A percentile compares a stretch with the other conserved stretches of the same genome.
These are phyloP conservation scores for Haplosporangium gracile DNA, from an alignment of 192 early-diverging fungal genomes.

Conservation along the genomic window DNA sequence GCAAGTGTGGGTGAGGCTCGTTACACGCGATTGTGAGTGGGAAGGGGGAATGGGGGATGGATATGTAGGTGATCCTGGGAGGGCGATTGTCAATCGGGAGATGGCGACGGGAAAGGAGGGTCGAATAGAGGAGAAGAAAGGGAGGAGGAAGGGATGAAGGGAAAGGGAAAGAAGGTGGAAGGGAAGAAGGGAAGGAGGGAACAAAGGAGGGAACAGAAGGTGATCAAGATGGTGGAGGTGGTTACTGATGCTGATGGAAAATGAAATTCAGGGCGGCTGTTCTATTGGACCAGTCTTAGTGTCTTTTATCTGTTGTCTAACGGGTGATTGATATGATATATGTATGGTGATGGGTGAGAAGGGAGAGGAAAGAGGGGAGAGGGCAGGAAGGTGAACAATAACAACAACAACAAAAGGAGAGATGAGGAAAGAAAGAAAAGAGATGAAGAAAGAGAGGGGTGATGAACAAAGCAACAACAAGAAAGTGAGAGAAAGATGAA, in stretches of 20 bases:
- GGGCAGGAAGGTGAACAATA: neutral
- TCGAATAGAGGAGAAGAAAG: neutral
- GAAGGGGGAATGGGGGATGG: neutral
- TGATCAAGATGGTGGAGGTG: neutral
- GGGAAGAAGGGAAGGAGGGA: neutral
- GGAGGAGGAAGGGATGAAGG: neutral
- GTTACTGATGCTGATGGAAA: neutral
- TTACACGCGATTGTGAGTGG: constrained; percentile 1
- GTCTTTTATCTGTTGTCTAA: neutral
- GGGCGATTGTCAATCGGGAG: neutral
- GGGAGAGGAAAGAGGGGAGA: neutral
- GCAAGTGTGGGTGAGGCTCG: neutral
- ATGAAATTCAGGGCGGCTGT: neutral
- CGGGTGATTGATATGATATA: neutral
- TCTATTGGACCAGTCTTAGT: neutral
- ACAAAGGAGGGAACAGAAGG: neutral
- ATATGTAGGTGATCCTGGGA: neutral
- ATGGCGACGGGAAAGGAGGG: neutral
- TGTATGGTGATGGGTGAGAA: neutral
- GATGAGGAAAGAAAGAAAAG: neutral
- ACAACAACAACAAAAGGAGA: neutral
- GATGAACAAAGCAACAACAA: too few species aligned
- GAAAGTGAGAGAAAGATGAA: neutral
- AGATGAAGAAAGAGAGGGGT: neutral
- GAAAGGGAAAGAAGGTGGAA: neutral